These are phyloP conservation scores for Rugonectria rugulosa DNA, from an alignment of 2,329 filamentous ascomycete genomes.

Conservation along the genomic window DNA sequence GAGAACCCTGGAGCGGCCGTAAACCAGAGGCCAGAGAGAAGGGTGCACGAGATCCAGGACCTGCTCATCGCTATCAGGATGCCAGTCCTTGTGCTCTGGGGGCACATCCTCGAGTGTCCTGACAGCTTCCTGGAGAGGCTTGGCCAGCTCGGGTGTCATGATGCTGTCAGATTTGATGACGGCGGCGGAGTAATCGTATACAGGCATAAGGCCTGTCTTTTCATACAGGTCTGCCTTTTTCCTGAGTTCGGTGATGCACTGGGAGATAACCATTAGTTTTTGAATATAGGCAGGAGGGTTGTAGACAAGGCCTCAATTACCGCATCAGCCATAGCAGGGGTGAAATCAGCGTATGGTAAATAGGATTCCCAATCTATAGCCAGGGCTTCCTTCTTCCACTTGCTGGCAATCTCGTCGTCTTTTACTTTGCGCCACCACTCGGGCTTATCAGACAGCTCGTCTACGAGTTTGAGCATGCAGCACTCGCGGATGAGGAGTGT, in stretches of 20 bases:
- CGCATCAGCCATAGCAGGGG: conserved; percentile 15
- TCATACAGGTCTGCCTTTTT: conserved; percentile 44
- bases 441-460: conserved; percentile 40
- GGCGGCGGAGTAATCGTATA: conserved; percentile 42
- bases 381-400: conserved; percentile 25
- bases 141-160: conserved; percentile 30
- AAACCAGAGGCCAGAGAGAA: conserved; percentile 67
- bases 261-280: too few relatives aligned
- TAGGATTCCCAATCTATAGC: conserved; percentile 7
- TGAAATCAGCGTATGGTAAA: conserved; percentile 2
- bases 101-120: conserved; percentile 59
- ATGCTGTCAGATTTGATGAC: conserved; percentile 47
- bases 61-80: conserved; percentile 62
- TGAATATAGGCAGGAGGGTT: too few relatives aligned
- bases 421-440: conserved; percentile 41
- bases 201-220: conserved; percentile 42
- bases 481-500: conserved; percentile 37
- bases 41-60: conserved; percentile 71
- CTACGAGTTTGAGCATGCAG: conserved; percentile 40
- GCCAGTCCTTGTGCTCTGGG: conserved; percentile 60
- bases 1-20: conserved; percentile 52
- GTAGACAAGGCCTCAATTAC: too few relatives aligned
- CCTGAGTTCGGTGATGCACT: conserved; percentile 43
- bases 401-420: conserved; percentile 22
- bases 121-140: conserved; percentile 53